Conservation (phyloP, 2,329 filamentous ascomycete genomes). For the Sphaerulina vaccinii region DNA sequence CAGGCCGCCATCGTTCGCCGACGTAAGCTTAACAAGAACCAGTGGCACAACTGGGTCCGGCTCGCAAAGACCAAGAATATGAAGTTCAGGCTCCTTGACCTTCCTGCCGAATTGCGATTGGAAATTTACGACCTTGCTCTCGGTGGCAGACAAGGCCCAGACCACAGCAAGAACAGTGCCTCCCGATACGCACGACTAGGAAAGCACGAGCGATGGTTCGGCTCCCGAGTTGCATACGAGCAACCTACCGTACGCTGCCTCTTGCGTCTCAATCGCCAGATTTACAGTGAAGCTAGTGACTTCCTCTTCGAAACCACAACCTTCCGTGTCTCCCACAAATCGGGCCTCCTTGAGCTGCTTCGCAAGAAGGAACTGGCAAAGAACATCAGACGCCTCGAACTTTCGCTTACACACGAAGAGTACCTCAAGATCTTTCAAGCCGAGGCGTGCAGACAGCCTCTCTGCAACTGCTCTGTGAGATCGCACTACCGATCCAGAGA, state of each 20-base stretch:
- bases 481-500: no score
- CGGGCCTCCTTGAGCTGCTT: constrained; percentile 20
- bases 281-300: constrained; percentile 25
- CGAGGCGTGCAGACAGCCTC: no score
- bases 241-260: constrained; percentile 16
- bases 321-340: constrained; percentile 23
- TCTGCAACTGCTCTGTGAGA: no score
- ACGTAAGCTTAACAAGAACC: constrained; percentile 5
- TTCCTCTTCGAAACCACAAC: constrained; percentile 23
- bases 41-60: constrained; percentile 18
- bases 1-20: not conserved
- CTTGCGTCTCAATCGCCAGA: constrained; percentile 18
- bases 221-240: not conserved
- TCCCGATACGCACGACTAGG: not conserved
- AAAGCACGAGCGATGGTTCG: not conserved
- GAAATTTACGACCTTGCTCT: constrained; percentile 23
- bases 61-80: constrained; percentile 1
- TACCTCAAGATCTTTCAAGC: constrained; percentile 24
- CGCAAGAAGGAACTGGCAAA: constrained; percentile 8
- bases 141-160: not conserved
- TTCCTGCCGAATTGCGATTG: constrained; percentile 31
- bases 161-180: not conserved
- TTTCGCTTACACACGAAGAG: constrained; percentile 24
- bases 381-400: constrained; percentile 25
- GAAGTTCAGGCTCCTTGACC: constrained; percentile 16